phyloP scores from a whole-genome alignment of 768 basidiomycete species.

The Panus rudis region DNA sequence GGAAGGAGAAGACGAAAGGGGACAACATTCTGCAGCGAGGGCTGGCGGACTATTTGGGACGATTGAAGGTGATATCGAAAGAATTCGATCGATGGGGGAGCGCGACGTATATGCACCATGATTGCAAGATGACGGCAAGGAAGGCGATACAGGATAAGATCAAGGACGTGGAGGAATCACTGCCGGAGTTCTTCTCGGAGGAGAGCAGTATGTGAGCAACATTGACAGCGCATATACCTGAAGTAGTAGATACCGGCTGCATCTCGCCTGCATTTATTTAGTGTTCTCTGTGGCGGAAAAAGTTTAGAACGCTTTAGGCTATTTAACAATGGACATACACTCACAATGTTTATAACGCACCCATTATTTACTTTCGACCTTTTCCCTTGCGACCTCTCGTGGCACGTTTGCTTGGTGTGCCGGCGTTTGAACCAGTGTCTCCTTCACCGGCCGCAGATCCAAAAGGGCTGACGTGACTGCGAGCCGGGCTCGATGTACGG shows the following conservation, averaged over 20 bases:
- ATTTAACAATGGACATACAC: no score
- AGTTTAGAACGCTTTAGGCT: no score
- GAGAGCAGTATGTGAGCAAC: neutral
- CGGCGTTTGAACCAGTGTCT: no score
- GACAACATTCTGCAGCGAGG: conserved; percentile 55
- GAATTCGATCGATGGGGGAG: conserved; percentile 67
- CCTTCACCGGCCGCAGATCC: no score
- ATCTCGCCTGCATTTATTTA: conserved; percentile 1
- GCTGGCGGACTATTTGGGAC: conserved; percentile 61
- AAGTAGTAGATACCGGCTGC: neutral
- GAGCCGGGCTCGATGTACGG: no score
- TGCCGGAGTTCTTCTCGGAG: conserved; percentile 57
- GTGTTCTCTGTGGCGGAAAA: neutral
- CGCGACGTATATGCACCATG: conserved; percentile 75
- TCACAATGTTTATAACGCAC: no score
- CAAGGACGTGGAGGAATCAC: conserved; percentile 47
- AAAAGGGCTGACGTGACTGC: no score
- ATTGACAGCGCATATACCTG: no score
- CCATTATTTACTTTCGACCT: no score
- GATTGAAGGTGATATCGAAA: conserved; percentile 53
- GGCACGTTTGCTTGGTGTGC: no score
- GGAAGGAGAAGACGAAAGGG: conserved; percentile 66
- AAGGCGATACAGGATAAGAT: conserved; percentile 49
- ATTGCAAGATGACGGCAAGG: conserved; percentile 56
- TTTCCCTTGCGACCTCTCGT: no score